phyloP scores from a whole-genome alignment of 2,329 filamentous ascomycete genomes.

The Niveomyces coronatus region DNA sequence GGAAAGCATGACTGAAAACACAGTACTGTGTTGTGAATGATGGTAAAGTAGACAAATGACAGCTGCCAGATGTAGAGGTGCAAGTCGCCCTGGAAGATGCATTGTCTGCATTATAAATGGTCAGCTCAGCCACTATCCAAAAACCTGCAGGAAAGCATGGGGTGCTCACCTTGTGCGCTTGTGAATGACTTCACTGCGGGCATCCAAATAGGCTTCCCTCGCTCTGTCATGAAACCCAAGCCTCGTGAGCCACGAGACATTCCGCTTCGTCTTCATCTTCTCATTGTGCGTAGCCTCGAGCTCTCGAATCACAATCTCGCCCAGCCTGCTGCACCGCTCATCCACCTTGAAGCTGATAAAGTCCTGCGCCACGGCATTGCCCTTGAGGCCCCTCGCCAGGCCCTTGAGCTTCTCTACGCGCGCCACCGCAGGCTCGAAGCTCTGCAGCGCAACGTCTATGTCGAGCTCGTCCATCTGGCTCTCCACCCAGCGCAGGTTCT shows the following conservation, averaged over 20 bases:
- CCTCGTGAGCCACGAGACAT: conserved; percentile 74
- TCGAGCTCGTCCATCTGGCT: conserved; percentile 91
- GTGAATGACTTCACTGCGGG: conserved; percentile 66
- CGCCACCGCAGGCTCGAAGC: conserved; percentile 73
- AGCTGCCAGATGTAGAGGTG: conserved; percentile 91
- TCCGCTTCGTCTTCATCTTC: conserved; percentile 64
- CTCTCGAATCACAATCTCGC: conserved; percentile 64
- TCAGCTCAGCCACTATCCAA: not conserved
- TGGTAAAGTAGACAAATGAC: conserved; percentile 89
- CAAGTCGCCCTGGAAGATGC: conserved; percentile 89
- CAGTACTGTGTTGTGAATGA: conserved; percentile 85
- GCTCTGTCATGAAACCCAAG: conserved; percentile 87
- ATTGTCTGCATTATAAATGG: conserved; percentile 49
- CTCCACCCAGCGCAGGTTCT: conserved; percentile 93
- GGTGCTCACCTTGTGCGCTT: conserved; percentile 71
- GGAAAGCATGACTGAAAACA: conserved; percentile 86
- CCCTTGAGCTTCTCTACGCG: conserved; percentile 77
- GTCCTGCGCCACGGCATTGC: conserved; percentile 78
- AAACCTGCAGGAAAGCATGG: not conserved
- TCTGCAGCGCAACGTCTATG: conserved; percentile 86
- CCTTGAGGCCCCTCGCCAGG: conserved; percentile 70
- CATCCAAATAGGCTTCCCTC: conserved; percentile 73
- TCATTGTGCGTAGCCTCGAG: conserved; percentile 70
- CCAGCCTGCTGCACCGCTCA: conserved; percentile 69
- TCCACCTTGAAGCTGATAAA: conserved; percentile 89